Conservation (phyloP, 805 yeast genomes). For the Ogataea thermomethanolica region DNA sequence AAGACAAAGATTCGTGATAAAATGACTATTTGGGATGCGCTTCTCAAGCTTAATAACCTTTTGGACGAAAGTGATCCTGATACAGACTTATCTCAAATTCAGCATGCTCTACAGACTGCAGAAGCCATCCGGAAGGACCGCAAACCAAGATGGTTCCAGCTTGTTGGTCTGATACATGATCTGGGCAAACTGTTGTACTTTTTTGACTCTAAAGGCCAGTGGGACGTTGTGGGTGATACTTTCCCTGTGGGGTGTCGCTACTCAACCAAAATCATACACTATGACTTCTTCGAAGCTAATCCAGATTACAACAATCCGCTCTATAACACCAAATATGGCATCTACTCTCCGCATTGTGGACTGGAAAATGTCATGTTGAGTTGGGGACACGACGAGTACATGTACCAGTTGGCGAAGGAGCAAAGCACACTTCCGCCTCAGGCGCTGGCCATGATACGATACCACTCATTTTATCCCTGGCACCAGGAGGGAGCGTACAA, state of each 20-base stretch:
- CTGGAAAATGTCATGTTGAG: slow-evolving; percentile 66
- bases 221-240: slow-evolving; percentile 81
- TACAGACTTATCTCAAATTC: slow-evolving; percentile 69
- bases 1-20: slow-evolving; percentile 63
- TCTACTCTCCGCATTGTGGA: slow-evolving; percentile 62
- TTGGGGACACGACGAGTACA: slow-evolving; percentile 80
- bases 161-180: slow-evolving; percentile 70
- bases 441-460: slow-evolving; percentile 70
- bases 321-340: slow-evolving; percentile 63
- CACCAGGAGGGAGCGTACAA: slow-evolving; percentile 67
- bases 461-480: slow-evolving; percentile 76
- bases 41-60: slow-evolving; percentile 55
- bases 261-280: slow-evolving; percentile 55
- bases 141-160: slow-evolving; percentile 73
- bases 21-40: slow-evolving; percentile 72
- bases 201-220: slow-evolving; percentile 69
- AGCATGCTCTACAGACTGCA: slow-evolving; percentile 73
- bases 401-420: slow-evolving; percentile 66
- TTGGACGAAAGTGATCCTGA: slow-evolving; percentile 75
- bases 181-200: slow-evolving; percentile 66
- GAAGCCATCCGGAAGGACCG: slow-evolving; percentile 67
- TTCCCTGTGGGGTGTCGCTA: slow-evolving; percentile 72
- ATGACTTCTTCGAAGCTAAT: slow-evolving; percentile 56
- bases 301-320: slow-evolving; percentile 63
- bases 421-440: slow-evolving; percentile 62